Evolutionary conservation across 768 basidiomycete species (phyloP).

Genomic region (Gloeopeniophorella convolvens): DNA sequence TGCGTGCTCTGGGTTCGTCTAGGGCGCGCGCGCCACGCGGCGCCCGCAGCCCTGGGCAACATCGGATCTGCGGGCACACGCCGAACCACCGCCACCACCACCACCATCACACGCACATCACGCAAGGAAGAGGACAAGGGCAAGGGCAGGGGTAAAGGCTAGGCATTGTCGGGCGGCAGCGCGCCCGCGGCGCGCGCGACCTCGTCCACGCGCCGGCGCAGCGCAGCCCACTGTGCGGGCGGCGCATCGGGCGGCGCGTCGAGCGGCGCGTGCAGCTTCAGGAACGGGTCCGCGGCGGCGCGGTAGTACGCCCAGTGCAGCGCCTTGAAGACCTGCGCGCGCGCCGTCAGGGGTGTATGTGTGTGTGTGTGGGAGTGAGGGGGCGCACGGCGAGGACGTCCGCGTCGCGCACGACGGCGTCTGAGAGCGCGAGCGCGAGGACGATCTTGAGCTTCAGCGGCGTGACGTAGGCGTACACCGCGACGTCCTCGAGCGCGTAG

Average conservation of each 20-base stretch:
- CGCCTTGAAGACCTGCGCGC: constrained; percentile 75
- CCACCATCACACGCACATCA: too few species aligned
- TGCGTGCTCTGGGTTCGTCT: constrained; percentile 48
- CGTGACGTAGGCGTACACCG: constrained; percentile 88
- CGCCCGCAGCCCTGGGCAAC: constrained; percentile 9
- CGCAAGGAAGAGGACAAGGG: background rate
- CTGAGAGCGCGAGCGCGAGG: constrained; percentile 69
- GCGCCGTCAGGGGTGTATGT: background rate
- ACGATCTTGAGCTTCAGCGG: constrained; percentile 86
- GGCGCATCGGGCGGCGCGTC: constrained; percentile 32
- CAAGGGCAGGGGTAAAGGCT: constrained; percentile 15
- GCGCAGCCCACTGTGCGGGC: constrained; percentile 61
- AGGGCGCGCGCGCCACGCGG: constrained; percentile 7
- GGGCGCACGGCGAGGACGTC: constrained; percentile 67
- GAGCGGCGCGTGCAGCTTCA: constrained; percentile 49
- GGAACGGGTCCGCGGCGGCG: constrained; percentile 81
- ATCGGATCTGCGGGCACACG: constrained; percentile 8
- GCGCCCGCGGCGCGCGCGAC: constrained; percentile 56
- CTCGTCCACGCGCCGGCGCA: constrained; percentile 68
- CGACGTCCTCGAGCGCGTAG: constrained; percentile 89
- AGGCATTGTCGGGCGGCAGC: constrained; percentile 17
- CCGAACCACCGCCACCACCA: constrained; percentile 3
- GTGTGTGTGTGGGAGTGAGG: background rate
- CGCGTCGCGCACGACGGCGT: constrained; percentile 72
- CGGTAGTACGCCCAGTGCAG: constrained; percentile 83